Evolutionary conservation across 768 basidiomycete genomes (phyloP), one percentile per base, ranked within the genome.

Genomic region (Lactarius hengduanensis): DNA sequence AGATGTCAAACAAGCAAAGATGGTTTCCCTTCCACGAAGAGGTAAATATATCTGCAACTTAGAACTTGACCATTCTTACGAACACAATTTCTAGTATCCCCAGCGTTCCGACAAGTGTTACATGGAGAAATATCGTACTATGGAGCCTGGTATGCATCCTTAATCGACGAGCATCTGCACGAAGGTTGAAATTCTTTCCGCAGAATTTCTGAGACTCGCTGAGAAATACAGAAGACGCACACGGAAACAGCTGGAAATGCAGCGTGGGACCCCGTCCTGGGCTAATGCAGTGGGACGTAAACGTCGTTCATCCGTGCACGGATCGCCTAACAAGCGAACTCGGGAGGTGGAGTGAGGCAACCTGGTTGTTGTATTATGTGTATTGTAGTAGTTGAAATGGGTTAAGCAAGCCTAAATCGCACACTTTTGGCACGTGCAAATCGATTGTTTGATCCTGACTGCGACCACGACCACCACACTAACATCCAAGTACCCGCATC

Each of bases 21-120:
- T 91, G 87, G 86, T 78, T 78, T 1, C 74, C 79, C 20, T 89
- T 85, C 69, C 74, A 77, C 56, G 78, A 81, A 72, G 79, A 78
- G 71, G 88, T 88, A 71, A 69, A 77, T 54, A 56, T 50, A 36
- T 11, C 2, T 4, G 43, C 28, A 16, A 34, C 38, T 16, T 16
- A 40, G 32, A 8, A 38, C n/a, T 30, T 26, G n/a, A 36, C n/a
- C 20, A 36, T 41, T 15, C 55, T 59, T 28, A 36, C 62, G 54
- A 22, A 63, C 32, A 20, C 4, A n/a, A n/a, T 28, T 3, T 34
- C 28, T 58, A 69, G 66, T 47, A 63, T 45, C 60, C 68, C 43
- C 60, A 60, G 47, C 68, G 68, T 30, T 63, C 65, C 9, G 57
- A 62, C 30, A 40, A 38, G 13, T 10, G 61, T 41, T 69, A 59